Percentiles rank a stretch among this genome's conserved stretches.
Evolutionary conservation across 2,329 filamentous ascomycete genomes (phyloP).

Genomic region (Aspergillus pseudoviridinutans): DNA sequence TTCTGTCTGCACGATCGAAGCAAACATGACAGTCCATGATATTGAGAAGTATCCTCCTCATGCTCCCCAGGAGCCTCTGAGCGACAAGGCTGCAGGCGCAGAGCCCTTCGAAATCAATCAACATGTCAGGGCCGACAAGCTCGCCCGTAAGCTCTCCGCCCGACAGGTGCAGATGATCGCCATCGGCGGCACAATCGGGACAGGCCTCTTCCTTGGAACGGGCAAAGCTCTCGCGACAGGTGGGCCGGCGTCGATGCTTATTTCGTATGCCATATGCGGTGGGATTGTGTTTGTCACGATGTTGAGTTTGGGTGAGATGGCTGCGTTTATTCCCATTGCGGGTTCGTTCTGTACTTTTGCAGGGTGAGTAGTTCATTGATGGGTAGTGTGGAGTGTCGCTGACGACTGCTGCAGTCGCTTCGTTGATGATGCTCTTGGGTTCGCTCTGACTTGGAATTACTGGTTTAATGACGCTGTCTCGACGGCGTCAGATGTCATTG

Average conservation of each 20-base stretch:
- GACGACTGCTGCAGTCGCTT: slow-evolving; percentile 30
- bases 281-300: slow-evolving; percentile 58
- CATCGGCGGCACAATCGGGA: slow-evolving; percentile 45
- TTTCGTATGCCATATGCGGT: slow-evolving; percentile 56
- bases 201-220: slow-evolving; percentile 60
- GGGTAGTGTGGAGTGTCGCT: background rate
- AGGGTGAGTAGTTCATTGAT: slow-evolving; percentile 32
- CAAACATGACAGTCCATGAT: slow-evolving; percentile 18
- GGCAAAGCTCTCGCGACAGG: slow-evolving; percentile 58
- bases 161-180: slow-evolving; percentile 68
- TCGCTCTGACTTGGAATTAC: slow-evolving; percentile 45
- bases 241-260: slow-evolving; percentile 57
- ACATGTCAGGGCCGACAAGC: slow-evolving; percentile 41
- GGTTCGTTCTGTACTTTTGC: slow-evolving; percentile 56
- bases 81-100: slow-evolving; percentile 11
- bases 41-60: slow-evolving; percentile 20
- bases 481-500: slow-evolving; percentile 58
- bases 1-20: background rate
- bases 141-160: slow-evolving; percentile 54
- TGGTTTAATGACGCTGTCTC: slow-evolving; percentile 65
- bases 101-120: slow-evolving; percentile 8
- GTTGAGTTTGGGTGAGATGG: slow-evolving; percentile 59
- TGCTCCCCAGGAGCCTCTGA: background rate
- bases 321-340: slow-evolving; percentile 53
- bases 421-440: slow-evolving; percentile 43